These are phyloP conservation scores for Trichoderma semiorbis DNA, from an alignment of 2,329 filamentous ascomycete genomes.

Conservation along the genomic window DNA sequence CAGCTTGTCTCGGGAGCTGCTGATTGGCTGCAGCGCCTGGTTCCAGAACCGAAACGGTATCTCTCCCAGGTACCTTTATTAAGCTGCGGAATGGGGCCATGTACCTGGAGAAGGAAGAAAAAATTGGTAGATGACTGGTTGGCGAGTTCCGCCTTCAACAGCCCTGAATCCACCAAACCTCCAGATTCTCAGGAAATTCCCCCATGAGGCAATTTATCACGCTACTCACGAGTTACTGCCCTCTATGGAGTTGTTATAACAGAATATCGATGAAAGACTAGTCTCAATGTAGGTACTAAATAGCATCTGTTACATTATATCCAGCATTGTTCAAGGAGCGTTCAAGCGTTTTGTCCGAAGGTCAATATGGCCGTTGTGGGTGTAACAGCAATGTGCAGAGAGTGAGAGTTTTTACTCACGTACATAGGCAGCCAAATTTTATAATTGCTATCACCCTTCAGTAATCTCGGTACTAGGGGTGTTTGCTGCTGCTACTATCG, in stretches of 20 bases:
- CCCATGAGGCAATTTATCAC: neutral
- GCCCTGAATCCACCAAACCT: neutral
- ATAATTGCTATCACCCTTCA: neutral
- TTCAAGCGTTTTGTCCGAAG: neutral
- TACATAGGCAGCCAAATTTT: neutral
- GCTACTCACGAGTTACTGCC: neutral
- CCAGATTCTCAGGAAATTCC: neutral
- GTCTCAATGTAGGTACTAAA: neutral
- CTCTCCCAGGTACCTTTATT: neutral
- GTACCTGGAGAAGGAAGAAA: neutral
- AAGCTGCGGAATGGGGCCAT: neutral
- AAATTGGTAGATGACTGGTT: neutral
- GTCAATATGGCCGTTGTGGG: neutral
- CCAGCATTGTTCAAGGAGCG: neutral
- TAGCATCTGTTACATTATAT: neutral
- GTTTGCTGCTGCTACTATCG: neutral
- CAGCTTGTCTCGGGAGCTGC: neutral
- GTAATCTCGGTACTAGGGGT: neutral
- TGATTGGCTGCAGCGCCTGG: neutral
- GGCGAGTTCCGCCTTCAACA: neutral
- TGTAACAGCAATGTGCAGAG: neutral
- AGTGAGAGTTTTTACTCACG: neutral
- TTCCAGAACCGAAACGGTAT: neutral
- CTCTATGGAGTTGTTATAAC: neutral
- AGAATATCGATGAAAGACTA: neutral